A percentile compares a stretch with the other conserved stretches of the same genome.
phyloP scores from a whole-genome alignment of 495 filamentous ascomycete species.

The Achaetomiella virescens region DNA sequence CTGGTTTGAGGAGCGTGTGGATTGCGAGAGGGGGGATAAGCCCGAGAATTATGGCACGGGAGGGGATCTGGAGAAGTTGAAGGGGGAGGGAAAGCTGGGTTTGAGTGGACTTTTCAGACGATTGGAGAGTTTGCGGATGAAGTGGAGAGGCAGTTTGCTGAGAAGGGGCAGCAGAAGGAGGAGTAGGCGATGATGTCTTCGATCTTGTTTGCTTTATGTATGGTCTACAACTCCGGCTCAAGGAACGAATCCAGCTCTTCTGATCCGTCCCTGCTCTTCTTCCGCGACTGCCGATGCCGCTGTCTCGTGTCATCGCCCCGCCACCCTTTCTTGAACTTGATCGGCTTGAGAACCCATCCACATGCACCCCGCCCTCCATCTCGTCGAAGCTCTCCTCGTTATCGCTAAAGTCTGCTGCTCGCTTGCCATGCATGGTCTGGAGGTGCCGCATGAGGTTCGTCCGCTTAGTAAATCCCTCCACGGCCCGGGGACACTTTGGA shows the following conservation, averaged over 20 bases:
- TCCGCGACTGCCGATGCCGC: background rate
- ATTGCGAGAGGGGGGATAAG: slow-evolving; percentile 53
- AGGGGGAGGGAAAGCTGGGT: slow-evolving; percentile 38
- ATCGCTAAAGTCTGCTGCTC: slow-evolving; percentile 9
- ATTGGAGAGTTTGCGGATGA: slow-evolving; percentile 68
- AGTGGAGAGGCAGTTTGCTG: slow-evolving; percentile 48
- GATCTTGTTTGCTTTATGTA: background rate
- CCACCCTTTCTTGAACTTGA: slow-evolving; percentile 34
- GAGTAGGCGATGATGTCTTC: background rate
- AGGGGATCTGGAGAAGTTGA: slow-evolving; percentile 32
- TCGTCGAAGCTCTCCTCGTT: slow-evolving; percentile 42
- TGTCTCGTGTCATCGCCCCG: slow-evolving; percentile 11
- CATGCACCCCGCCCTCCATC: slow-evolving; percentile 48
- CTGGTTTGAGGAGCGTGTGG: slow-evolving; percentile 62
- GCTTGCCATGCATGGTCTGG: slow-evolving; percentile 30
- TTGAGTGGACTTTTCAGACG: slow-evolving; percentile 50
- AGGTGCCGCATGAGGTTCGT: slow-evolving; percentile 26
- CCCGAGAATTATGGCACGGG: slow-evolving; percentile 40
- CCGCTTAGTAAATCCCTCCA: slow-evolving; percentile 11
- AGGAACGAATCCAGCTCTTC: slow-evolving; percentile 19
- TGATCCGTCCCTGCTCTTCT: slow-evolving; percentile 2
- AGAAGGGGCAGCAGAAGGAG: slow-evolving; percentile 20
- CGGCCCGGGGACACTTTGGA: slow-evolving; percentile 12
- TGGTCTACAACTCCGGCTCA: slow-evolving; percentile 1
- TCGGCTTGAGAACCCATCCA: slow-evolving; percentile 46